Evolutionary conservation across 2,329 filamentous ascomycete species (phyloP), one percentile per base, ranked within the genome.

Genomic region (Periconia sp.): DNA sequence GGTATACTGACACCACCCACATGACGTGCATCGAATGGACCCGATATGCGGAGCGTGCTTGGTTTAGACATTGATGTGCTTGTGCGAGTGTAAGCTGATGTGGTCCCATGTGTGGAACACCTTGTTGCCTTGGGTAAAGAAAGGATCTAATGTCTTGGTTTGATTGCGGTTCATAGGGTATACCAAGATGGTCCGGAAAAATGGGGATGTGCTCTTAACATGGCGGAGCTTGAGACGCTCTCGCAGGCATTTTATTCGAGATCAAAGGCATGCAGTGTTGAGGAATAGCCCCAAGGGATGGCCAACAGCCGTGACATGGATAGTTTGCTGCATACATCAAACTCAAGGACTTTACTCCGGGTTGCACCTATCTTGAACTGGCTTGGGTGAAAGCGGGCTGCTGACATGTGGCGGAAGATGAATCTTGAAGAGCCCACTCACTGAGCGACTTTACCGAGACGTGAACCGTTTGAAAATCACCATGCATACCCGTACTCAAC

Each of bases 11-110:
- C 64, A 30, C 69, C 70, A 47, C 62, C 59, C 9, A 72, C 63
- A 56, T 73, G 68, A 18, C 61, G 65, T 27, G 65, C 68, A 54
- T 72, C 62, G 53, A 70, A 70, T 7, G 69, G 70, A 9, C 55
- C 55, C 18, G 69, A 72, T 41, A 73, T 73, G 17, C 63, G 57
- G 20, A 58, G 55, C 33, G 59, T 42, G 56, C 62, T 70, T 17
- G 63, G 52, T 53, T 59, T 61, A 52, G 60, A 58, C 56, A 61
- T 62, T 45, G 45, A 41, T 31, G 45, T 57, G 41, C 52, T 15
- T 44, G 41, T 35, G 43, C 37, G 27, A 41, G 35, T 27, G 18
- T 48, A 47, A 41, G 46, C 18, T 30, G 45, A 53, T 47, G 37
- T 9, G 56, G 52, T 41, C 41, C 46, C 45, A 52, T 37, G 54